phyloP scores from a whole-genome alignment of 1,284 basidiomycete genomes.

The Cryptococcus sp. region DNA sequence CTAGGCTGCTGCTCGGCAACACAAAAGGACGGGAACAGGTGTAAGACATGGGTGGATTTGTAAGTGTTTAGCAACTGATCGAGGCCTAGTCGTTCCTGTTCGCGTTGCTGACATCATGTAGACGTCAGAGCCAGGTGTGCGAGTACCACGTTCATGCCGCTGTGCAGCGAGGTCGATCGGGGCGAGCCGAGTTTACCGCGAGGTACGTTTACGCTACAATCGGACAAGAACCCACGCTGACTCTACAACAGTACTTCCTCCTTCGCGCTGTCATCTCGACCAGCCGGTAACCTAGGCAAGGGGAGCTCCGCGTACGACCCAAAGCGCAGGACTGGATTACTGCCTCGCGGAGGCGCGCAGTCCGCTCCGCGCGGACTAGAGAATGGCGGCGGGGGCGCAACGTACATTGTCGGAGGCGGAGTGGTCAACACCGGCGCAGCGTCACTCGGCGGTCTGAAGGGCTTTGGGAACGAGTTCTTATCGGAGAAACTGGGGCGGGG shows the following conservation, averaged over 20 bases:
- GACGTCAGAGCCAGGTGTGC: conserved; percentile 66
- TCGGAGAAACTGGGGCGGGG: conserved; percentile 71
- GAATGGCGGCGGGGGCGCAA: conserved; percentile 59
- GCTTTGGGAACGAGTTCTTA: conserved; percentile 57
- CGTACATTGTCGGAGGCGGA: conserved; percentile 73
- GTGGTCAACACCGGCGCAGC: conserved; percentile 59
- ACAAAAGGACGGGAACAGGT: conserved; percentile 76
- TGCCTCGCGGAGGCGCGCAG: conserved; percentile 34
- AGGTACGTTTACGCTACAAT: conserved; percentile 55
- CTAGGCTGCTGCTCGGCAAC: conserved; percentile 77
- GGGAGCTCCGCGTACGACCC: conserved; percentile 60
- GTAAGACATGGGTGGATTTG: conserved; percentile 84
- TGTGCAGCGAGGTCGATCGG: conserved; percentile 69
- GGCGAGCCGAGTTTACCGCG: conserved; percentile 76
- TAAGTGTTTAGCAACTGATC: conserved; percentile 51
- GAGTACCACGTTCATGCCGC: conserved; percentile 84
- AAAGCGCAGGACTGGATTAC: conserved; percentile 52
- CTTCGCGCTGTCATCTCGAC: conserved; percentile 23
- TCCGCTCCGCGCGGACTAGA: conserved; percentile 33
- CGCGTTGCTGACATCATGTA: conserved; percentile 31
- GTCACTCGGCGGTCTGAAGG: conserved; percentile 14
- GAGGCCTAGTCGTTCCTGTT: background rate
- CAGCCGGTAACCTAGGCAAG: conserved; percentile 4
- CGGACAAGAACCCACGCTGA: background rate
- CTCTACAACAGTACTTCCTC: background rate